Base-by-base conservation (phyloP, 2,329 filamentous ascomycete species). In the Epichloe glyceriae region DNA sequence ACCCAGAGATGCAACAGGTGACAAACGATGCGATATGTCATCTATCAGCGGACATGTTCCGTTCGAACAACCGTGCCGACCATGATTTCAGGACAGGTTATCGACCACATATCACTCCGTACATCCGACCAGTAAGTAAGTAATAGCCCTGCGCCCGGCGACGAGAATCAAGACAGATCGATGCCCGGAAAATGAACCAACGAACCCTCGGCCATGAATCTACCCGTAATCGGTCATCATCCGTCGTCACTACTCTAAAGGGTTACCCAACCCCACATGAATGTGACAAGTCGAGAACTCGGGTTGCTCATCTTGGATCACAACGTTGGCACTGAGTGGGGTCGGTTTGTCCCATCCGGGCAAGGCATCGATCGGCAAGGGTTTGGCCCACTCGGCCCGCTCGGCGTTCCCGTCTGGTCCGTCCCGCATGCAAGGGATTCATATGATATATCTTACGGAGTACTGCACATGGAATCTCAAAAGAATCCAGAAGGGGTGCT, bases 31-130 rank as follows among this genome's bases (percentile, higher is more conserved):
- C 44, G 30, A 47, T 48, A 46, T 48, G 43, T 43, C 17, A 34
- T 40, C 20, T 44, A 22, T 22, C 20, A 8, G 19, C 44, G 17
- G 15, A 11, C 38, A 44, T 50, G 12, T 51, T 53, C 33, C 20
- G 22, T n/a, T 15, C 37, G 15, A n/a, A 33, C 20, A 26, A 44
- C 15, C 37, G 45, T 8, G 43, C 37, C n/a, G 12, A 40, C 30
- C 34, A 39, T 26, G 33, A 48, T 20, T 34, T 20, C 50, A 39
- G 39, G 45, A 50, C 40, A 7, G 33, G 37, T 19, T 53, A 53
- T 39, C 33, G 47, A 14, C 48, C 48, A 12, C 51, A 53, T 38
- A 17, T 37, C 5, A 30, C 50, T 20, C 20, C 5, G 5, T 6
- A 22, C 22, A 22, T 22, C 22, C 22, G 22, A 22, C 22, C 22